A percentile compares a stretch with the other conserved stretches of the same genome.
These are phyloP conservation scores for Achaetomium macrosporum DNA, from an alignment of 2,329 filamentous ascomycete genomes.

Conservation along the genomic window DNA sequence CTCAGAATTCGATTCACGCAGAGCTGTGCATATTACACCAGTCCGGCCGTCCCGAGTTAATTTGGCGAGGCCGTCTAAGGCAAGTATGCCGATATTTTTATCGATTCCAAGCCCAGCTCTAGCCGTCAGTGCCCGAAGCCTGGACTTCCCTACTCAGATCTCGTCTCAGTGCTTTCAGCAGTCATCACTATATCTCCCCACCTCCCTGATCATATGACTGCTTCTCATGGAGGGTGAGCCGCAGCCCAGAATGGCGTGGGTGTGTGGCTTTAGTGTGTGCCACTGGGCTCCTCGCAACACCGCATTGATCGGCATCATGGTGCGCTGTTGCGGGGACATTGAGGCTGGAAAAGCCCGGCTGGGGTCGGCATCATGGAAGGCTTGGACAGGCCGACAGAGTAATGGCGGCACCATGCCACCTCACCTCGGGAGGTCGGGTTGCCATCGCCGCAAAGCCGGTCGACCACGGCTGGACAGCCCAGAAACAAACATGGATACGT, in stretches of 20 bases:
- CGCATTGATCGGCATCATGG: slow-evolving; percentile 19
- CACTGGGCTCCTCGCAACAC: slow-evolving; percentile 5
- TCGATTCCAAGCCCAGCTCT: slow-evolving; percentile 21
- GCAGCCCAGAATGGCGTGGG: slow-evolving; percentile 1
- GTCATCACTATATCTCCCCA: slow-evolving; percentile 5
- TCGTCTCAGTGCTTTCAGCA: slow-evolving; percentile 1
- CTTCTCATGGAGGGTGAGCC: slow-evolving; percentile 4
- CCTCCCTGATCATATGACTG: slow-evolving; percentile 3
- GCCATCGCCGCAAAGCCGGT: slow-evolving; percentile 16
- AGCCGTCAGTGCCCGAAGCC: slow-evolving; percentile 21
- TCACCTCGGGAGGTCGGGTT: slow-evolving; percentile 13
- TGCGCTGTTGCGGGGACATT: slow-evolving; percentile 13
- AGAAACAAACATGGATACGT: background rate
- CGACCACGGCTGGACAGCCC: slow-evolving; percentile 4
- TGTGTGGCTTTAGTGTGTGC: background rate
- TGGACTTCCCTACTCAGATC: slow-evolving; percentile 13
- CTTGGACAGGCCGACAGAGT: background rate
- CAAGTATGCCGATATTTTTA: slow-evolving; percentile 17
- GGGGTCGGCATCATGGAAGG: slow-evolving; percentile 17
- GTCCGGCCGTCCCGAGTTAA: slow-evolving; percentile 22
- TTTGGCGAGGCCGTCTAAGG: slow-evolving; percentile 15
- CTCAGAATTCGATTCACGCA: too few relatives aligned
- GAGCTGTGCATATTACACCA: slow-evolving; percentile 21
- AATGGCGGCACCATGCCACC: slow-evolving; percentile 5
- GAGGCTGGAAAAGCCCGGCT: slow-evolving; percentile 13